A percentile compares a stretch with the other conserved stretches of the same genome.
phyloP scores from a whole-genome alignment of 1,139 yeast species.

The Meyerozyma guilliermondii region DNA sequence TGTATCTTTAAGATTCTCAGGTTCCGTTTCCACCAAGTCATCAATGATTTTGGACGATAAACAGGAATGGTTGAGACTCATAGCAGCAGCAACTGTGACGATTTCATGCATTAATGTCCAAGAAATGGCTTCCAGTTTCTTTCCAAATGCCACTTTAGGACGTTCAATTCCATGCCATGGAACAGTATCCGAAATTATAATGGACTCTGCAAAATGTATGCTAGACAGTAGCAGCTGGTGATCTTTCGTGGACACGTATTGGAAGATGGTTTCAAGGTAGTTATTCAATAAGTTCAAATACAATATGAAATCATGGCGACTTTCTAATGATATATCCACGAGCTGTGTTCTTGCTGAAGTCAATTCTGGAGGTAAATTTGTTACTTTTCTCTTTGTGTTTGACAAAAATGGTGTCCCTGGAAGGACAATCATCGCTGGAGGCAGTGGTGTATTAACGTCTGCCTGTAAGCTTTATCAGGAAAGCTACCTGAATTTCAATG shows the following conservation, averaged over 20 bases:
- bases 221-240: background rate
- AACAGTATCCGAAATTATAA: background rate
- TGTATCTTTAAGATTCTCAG: constrained; percentile 1
- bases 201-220: background rate
- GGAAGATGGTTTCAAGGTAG: constrained; percentile 4
- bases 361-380: constrained; percentile 11
- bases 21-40: constrained; percentile 8
- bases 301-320: constrained; percentile 5
- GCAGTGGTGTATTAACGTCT: background rate
- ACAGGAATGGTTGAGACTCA: constrained; percentile 5
- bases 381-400: constrained; percentile 4
- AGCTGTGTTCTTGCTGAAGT: constrained; percentile 16
- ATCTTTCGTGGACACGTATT: background rate
- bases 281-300: constrained; percentile 7
- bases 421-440: constrained; percentile 23
- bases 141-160: background rate
- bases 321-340: constrained; percentile 1
- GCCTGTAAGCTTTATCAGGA: background rate
- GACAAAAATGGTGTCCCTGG: constrained; percentile 32
- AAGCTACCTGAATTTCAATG: background rate
- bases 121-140: constrained; percentile 1
- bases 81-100: constrained; percentile 5
- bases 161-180: constrained; percentile 4
- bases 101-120: constrained; percentile 10
- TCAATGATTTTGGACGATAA: constrained; percentile 9